Conservation (phyloP, 169 alveolate species). For the Eimeria acervulina region DNA sequence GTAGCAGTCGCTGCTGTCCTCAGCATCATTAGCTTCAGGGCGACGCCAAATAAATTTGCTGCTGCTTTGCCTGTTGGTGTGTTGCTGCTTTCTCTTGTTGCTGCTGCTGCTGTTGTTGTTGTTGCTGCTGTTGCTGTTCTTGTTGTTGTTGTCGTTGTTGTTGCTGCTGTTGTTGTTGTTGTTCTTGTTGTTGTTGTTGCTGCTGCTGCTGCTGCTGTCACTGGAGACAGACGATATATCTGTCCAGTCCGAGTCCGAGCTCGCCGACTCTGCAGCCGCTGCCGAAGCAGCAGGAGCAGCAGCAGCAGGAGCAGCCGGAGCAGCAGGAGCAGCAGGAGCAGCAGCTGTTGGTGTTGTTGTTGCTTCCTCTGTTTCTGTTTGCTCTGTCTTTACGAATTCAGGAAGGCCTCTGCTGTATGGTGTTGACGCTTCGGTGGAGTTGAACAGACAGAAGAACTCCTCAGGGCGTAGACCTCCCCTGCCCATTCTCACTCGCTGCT, state of each 20-base stretch:
- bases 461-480: neutral
- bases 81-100: neutral
- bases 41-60: neutral
- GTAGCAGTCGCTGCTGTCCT: constrained; percentile 7
- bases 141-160: too few relatives aligned
- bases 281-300: constrained; percentile 14
- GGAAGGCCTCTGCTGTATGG: neutral
- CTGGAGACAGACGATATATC: neutral
- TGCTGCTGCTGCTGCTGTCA: constrained; percentile 6
- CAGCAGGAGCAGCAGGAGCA: constrained; percentile 15
- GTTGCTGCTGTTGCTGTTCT: constrained; percentile 67
- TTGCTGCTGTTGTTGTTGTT: constrained; percentile 15
- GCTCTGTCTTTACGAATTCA: neutral
- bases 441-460: neutral
- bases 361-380: too few relatives aligned
- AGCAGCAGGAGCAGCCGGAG: neutral
- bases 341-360: too few relatives aligned
- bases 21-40: neutral
- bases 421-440: neutral
- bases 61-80: neutral
- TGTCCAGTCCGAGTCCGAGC: neutral
- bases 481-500: neutral
- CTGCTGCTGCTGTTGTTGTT: constrained; percentile 47
- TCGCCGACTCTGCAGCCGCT: neutral
- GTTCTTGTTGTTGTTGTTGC: neutral